phyloP scores from a whole-genome alignment of 2,329 filamentous ascomycete genomes.

The Phialophora verrucosa region DNA sequence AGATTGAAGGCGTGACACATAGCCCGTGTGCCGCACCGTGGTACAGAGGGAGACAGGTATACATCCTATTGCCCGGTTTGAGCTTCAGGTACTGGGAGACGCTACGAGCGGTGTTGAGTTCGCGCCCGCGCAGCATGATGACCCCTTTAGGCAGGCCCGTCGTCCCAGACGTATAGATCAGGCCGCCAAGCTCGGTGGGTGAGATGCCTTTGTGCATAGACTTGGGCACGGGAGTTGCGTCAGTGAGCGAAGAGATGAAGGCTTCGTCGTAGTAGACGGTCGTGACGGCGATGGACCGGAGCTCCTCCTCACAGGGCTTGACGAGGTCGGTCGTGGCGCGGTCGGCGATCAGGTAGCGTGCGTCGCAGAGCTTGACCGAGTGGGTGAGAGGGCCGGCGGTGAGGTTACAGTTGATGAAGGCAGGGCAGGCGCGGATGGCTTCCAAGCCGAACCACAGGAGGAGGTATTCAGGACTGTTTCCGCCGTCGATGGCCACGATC shows the following conservation, averaged over 20 bases:
- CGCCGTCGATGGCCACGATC: conserved; percentile 69
- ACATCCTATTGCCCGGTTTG: conserved; percentile 64
- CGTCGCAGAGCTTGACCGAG: conserved; percentile 65
- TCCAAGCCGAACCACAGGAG: conserved; percentile 69
- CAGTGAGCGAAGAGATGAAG: conserved; percentile 52
- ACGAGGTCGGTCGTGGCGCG: conserved; percentile 57
- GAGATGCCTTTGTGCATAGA: conserved; percentile 59
- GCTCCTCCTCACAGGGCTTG: conserved; percentile 54
- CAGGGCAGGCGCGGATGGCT: conserved; percentile 70
- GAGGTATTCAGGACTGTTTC: conserved; percentile 70
- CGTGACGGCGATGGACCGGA: conserved; percentile 60
- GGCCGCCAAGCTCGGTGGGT: conserved; percentile 61
- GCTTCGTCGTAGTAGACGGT: conserved; percentile 61
- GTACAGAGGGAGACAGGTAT: conserved; percentile 77
- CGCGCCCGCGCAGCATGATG: conserved; percentile 46
- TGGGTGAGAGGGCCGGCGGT: conserved; percentile 67
- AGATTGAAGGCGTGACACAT: conserved; percentile 55
- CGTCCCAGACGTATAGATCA: conserved; percentile 80
- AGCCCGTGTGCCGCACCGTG: conserved; percentile 70
- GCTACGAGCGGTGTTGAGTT: conserved; percentile 39
- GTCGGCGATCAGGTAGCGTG: conserved; percentile 65
- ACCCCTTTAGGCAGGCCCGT: conserved; percentile 74
- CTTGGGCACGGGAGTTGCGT: conserved; percentile 60
- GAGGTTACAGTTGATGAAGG: conserved; percentile 71
- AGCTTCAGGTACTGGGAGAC: conserved; percentile 44